Evolutionary conservation across 2,329 filamentous ascomycete genomes (phyloP).

Genomic region (Pyrenophora graminea): DNA sequence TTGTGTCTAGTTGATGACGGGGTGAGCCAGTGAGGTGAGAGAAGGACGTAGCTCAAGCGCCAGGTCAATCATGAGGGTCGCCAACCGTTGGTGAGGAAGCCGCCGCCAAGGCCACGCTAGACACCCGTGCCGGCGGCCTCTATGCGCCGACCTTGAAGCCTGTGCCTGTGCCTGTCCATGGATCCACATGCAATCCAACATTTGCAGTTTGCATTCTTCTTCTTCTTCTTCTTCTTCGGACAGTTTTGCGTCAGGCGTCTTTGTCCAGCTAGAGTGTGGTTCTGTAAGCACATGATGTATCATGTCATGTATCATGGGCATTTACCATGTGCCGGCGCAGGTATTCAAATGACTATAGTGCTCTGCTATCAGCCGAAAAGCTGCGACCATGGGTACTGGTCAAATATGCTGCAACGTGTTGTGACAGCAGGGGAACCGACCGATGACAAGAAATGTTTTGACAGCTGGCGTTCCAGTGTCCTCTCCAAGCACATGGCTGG

Average conservation of each 20-base stretch:
- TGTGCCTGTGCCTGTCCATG: neutral
- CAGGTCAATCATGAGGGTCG: slow-evolving; percentile 21
- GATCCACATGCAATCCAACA: too few species aligned
- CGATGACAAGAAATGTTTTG: slow-evolving; percentile 2
- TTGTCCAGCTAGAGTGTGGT: too few species aligned
- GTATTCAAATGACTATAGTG: neutral
- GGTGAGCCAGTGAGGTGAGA: slow-evolving; percentile 33
- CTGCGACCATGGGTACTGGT: neutral
- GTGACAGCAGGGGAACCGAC: neutral
- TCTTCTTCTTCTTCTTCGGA: neutral
- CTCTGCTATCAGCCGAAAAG: neutral
- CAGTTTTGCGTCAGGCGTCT: too few species aligned
- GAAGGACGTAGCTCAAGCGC: slow-evolving; percentile 30
- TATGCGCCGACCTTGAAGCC: slow-evolving; percentile 14
- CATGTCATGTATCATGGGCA: neutral
- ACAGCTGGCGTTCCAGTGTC: neutral
- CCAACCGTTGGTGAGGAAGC: slow-evolving; percentile 26
- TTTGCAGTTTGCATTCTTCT: neutral
- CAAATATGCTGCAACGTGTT: neutral
- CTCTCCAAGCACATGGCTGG: neutral
- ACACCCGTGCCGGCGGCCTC: slow-evolving; percentile 8
- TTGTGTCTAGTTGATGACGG: slow-evolving; percentile 34
- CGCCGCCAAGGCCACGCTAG: slow-evolving; percentile 15
- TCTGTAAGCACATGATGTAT: neutral
- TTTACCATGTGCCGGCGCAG: too few species aligned